Evolutionary conservation across 2,329 filamentous ascomycete genomes (phyloP), one percentile per base, ranked within the genome.

Genomic region (Penicillium freii): DNA sequence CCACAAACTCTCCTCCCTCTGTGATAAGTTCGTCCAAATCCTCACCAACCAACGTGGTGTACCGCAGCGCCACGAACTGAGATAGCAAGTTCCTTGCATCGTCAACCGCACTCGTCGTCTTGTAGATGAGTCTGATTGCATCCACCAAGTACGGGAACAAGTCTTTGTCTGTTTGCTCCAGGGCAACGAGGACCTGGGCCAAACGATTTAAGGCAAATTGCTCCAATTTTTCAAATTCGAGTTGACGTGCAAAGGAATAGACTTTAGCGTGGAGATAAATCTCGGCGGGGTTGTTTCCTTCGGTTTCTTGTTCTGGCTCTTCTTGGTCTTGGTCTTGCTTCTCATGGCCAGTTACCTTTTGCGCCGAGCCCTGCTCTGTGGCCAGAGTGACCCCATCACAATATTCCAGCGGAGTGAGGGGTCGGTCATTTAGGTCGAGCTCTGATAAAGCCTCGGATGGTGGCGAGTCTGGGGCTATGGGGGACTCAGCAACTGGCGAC

Each of bases 1-100:
- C 38, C 39, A 56, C 47, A 45, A 59, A 59, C 17, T 59, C 47
- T 11, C 57, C 57, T 5, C 57, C 53, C 19, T 59, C 53, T 17
- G 53, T 19, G 1, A 56, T 48, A n/a, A 59, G 42, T 6, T 42
- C 17, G 7, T 48, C 48, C 17, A 56, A 1, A 9, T 42, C 19
- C 9, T 51, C 46, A 4, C 48, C 31, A 31, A 34, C n/a, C 5
- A 59, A 43, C 3, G 36, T 52, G n/a, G 42, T 47, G 7, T 59
- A 59, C 2, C 43, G 51, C 17, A 56, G 34, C 1, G 57, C 57
- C 9, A 56, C 53, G 10, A 51, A 59, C 29, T 59, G 57, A 15
- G 57, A 52, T 6, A 59, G 25, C 19, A 59, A 39, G 13, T 59
- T 31, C 11, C 53, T 40, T 10, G 53, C 53, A n/a, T 44, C 33